A percentile compares a stretch with the other conserved stretches of the same genome.
phyloP scores from a whole-genome alignment of 179 eudicot species.

The Spergularia azorica region DNA sequence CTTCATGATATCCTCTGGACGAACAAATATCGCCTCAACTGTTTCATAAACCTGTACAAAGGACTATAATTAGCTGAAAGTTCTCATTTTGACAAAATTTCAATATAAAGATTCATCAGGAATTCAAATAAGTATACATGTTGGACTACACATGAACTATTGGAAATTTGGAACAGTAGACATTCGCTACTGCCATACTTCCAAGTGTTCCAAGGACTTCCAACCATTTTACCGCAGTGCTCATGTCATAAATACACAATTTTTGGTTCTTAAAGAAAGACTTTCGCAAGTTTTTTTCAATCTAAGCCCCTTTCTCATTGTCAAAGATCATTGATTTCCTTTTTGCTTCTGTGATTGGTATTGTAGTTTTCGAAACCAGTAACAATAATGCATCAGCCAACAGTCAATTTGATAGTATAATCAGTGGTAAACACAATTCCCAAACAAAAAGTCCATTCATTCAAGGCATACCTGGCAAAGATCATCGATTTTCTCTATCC shows the following conservation, averaged over 20 bases:
- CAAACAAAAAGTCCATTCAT: background rate
- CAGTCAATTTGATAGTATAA: too few species aligned
- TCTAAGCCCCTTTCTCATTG: too few species aligned
- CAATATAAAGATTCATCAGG: background rate
- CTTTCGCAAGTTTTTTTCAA: too few species aligned
- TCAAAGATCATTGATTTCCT: background rate
- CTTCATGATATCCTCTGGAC: slow-evolving; percentile 68
- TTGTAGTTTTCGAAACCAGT: background rate
- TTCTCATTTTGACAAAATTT: background rate
- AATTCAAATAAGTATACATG: background rate
- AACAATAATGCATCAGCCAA: too few species aligned
- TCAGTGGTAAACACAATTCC: background rate
- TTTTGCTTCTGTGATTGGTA: background rate
- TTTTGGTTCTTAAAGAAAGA: too few species aligned
- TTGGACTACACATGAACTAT: background rate
- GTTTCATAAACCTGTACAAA: slow-evolving; percentile 76
- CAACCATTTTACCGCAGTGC: too few species aligned
- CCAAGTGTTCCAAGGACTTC: background rate
- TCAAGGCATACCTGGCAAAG: slow-evolving; percentile 73
- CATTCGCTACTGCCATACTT: background rate
- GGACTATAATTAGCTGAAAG: background rate
- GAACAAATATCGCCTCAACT: slow-evolving; percentile 67
- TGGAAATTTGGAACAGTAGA: background rate
- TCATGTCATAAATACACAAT: too few species aligned
- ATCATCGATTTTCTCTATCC: slow-evolving; percentile 83